Evolutionary conservation across 352 stramenopile species (phyloP), one percentile per base, ranked within the genome.

Genomic region (Phytopythium kandeliae): DNA sequence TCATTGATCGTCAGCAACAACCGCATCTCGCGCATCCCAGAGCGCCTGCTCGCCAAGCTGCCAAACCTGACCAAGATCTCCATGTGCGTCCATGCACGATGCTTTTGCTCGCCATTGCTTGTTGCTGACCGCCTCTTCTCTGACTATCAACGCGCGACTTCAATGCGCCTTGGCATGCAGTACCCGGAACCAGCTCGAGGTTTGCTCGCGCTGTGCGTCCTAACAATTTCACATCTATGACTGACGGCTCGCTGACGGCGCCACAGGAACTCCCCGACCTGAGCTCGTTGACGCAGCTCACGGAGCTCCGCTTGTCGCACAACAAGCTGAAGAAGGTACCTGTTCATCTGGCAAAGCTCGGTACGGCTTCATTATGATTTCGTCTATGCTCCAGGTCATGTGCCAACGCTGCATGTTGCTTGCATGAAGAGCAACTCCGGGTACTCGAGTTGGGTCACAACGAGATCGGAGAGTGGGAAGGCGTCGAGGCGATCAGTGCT

Each of bases 1-100:
- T 92, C 84, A 48, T 62, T 94, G 21, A 90, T 94, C 48, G 67
- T 94, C 46, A 92, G 81, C 65, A 71, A 92, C 55, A 94, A 94
- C 52, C 77, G 79, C 44, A 91, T 94, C 48, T 57, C 69, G 15
- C 57, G 86, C 52, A 71, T 94, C 33, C 63, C 72, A 6, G 59
- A 76, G 28, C 78, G 78, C 9, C 70, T 74, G 12, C 51, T 94
- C 22, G 78, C 85, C 8, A 74, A 75, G 28, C 63, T 94, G 17
- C 80, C 82, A 13, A 80, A 69, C 31, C 58, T 94, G 2, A 91
- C 70, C 50, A 94, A 94, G 65, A 82, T 94, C 52, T 92, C 81
- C 33, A 88, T 94, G 83, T 91, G 69, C 41, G 68, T 63, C 12
- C 6, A 2, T 16, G 28, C n/a, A n/a, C n/a, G n/a, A n/a, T n/a